Conservation (phyloP, 1,139 yeast species). For the Kodamaea plutei region DNA sequence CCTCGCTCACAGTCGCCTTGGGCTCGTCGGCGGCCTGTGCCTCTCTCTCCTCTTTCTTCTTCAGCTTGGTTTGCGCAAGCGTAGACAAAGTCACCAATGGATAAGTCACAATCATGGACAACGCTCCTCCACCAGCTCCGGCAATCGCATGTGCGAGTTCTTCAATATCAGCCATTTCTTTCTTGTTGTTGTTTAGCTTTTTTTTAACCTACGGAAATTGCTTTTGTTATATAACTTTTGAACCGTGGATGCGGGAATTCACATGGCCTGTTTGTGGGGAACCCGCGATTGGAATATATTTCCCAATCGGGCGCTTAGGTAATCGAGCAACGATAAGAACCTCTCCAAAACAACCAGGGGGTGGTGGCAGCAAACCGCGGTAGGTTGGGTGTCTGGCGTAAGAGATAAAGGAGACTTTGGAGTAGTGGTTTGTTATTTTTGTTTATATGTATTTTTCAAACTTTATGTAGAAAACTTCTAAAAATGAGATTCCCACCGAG, state of each 20-base stretch:
- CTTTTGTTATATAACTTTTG: slow-evolving; percentile 4
- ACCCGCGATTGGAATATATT: background rate
- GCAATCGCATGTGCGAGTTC: slow-evolving; percentile 82
- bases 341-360: no score
- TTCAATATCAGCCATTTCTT: slow-evolving; percentile 35
- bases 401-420: no score
- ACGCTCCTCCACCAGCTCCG: slow-evolving; percentile 92
- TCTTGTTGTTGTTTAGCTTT: background rate
- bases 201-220: no score
- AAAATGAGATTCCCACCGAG: no score
- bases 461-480: no score
- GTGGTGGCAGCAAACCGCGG: no score
- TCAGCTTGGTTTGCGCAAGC: slow-evolving; percentile 67
- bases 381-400: no score
- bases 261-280: slow-evolving; percentile 9
- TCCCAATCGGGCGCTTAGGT: slow-evolving; percentile 2
- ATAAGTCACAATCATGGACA: slow-evolving; percentile 79
- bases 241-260: slow-evolving; percentile 8
- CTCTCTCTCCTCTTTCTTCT: slow-evolving; percentile 28
- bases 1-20: slow-evolving; percentile 12
- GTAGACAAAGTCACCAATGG: slow-evolving; percentile 84
- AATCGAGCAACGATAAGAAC: no score
- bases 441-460: no score
- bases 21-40: slow-evolving; percentile 14
- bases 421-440: no score